Evolutionary conservation across 2,329 filamentous ascomycete species (phyloP).

Genomic region (Xylariaceae sp.): DNA sequence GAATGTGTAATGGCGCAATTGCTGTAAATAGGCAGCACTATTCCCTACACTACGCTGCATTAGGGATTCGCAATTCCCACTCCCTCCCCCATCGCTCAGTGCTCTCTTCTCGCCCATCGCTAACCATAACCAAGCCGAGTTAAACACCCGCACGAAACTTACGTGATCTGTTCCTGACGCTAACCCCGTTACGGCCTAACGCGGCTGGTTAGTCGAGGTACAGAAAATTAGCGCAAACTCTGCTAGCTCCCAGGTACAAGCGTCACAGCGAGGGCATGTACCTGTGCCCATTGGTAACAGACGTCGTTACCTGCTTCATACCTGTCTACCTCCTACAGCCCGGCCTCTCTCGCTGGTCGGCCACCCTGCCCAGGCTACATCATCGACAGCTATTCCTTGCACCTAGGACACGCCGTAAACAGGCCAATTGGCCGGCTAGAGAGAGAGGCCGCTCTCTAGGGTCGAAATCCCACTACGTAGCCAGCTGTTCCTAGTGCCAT

Average conservation of each 20-base stretch:
- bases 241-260: too few species aligned
- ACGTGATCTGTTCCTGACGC: not conserved
- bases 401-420: not conserved
- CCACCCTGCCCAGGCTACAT: not conserved
- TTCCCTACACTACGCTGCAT: not conserved
- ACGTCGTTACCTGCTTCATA: too few species aligned
- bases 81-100: too few species aligned
- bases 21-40: not conserved
- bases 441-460: not conserved
- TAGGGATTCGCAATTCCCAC: too few species aligned
- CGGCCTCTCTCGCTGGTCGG: not conserved
- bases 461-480: not conserved
- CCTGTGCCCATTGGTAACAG: too few species aligned
- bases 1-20: not conserved
- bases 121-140: not conserved
- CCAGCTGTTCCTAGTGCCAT: not conserved
- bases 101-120: not conserved
- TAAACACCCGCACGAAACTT: not conserved
- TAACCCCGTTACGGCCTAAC: not conserved
- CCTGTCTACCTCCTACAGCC: not conserved
- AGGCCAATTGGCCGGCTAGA: not conserved
- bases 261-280: too few species aligned
- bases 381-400: not conserved
- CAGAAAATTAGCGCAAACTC: too few species aligned
- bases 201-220: too few species aligned